Base-by-base conservation (phyloP, 208 protist genomes). In the Blastocrithidia nonstop region DNA sequence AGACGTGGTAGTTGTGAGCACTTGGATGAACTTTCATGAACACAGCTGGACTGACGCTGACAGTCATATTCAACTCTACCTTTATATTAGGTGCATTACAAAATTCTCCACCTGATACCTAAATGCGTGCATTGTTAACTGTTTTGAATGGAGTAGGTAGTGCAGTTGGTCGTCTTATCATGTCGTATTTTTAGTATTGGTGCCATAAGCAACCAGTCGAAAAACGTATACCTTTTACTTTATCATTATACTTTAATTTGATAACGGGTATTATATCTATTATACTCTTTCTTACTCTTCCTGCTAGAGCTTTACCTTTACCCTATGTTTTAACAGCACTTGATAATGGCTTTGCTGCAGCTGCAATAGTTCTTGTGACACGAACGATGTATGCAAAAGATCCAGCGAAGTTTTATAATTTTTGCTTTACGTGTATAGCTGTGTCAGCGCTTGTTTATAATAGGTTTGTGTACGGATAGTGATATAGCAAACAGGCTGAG, bases 321-420 rank as follows among this genome's bases (percentile, higher is more conserved):
- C 54, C 71, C 1, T 77, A 54, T 24, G 44, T 57, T 15, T 26
- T 73, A 8, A 58, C 74, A 1, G 53, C 76, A 8, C 37, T 86
- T 1, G 71, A 60, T n/a, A 79, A 76, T 61, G 77, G 77, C 11
- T 80, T 74, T 46, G 43, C 26, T 11, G 69, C 69, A 0, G 53
- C 55, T 20, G 51, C 61, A 8, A 46, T 45, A 3, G 47, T 82
- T 17, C 61, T 87, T 29, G 64, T 79, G 16, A 25, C 66, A 6
- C 71, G 71, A 15, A 74, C 69, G 17, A 64, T 82, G n/a, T 87
- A 69, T 58, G 66, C 62, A 25, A 76, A 70, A 42, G 69, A 82
- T 52, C 41, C 70, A 4, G 78, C 62, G 11, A 76, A 77, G 65
- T 71, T 78, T 50, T 88, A 83, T 55, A 63, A 83, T 49, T 73